Conservation (phyloP, 2,329 filamentous ascomycete species). For the Rutstroemia sp. region DNA sequence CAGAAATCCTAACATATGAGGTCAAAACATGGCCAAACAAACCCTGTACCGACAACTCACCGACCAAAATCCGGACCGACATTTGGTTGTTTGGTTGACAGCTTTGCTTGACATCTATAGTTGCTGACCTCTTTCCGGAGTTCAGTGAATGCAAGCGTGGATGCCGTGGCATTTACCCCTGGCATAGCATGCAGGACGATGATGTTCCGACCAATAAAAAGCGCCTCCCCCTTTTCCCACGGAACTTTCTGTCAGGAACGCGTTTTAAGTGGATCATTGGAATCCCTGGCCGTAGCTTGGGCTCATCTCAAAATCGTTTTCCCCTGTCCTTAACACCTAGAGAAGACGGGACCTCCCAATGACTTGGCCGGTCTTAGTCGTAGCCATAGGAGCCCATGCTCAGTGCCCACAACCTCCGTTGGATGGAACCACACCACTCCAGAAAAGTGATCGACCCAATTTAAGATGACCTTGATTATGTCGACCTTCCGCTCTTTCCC, state of each 20-base stretch:
- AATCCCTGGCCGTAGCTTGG: constrained; percentile 12
- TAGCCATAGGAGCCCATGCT: not conserved
- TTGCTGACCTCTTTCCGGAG: constrained; percentile 4
- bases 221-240: not conserved
- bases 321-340: constrained; percentile 15
- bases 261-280: constrained; percentile 18
- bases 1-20: not conserved
- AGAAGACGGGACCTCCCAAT: constrained; percentile 3
- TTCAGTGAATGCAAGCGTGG: not conserved
- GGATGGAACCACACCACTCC: constrained; percentile 2
- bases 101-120: constrained; percentile 5
- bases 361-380: not conserved
- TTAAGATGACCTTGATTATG: constrained; percentile 7
- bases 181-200: constrained; percentile 8
- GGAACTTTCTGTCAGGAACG: constrained; percentile 16
- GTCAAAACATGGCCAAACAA: too few species aligned
- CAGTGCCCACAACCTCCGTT: not conserved
- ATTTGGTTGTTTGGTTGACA: too few species aligned
- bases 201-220: constrained; percentile 12
- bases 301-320: constrained; percentile 23
- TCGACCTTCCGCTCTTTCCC: constrained; percentile 6
- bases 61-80: too few species aligned
- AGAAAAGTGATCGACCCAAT: constrained; percentile 3
- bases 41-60: too few species aligned
- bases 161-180: constrained; percentile 10